phyloP scores from a whole-genome alignment of 179 eudicot species.

The Vitellaria paradoxa region DNA sequence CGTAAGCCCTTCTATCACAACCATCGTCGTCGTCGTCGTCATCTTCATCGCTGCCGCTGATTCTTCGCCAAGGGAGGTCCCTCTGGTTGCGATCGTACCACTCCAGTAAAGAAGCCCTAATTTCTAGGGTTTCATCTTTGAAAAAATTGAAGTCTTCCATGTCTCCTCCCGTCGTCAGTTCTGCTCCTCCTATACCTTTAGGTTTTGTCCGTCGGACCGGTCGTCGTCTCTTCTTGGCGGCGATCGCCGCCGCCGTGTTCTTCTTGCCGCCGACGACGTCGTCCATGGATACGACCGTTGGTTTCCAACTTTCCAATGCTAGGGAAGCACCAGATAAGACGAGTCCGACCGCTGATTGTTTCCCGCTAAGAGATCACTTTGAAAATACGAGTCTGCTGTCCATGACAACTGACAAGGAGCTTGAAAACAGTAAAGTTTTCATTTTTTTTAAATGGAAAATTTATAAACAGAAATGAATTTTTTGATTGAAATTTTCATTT shows the following conservation, averaged over 20 bases:
- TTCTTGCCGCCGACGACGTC: background rate
- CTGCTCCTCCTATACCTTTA: background rate
- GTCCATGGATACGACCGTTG: slow-evolving; percentile 12
- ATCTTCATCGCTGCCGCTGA: slow-evolving; percentile 14
- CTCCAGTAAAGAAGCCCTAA: slow-evolving; percentile 60
- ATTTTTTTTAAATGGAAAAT: no score
- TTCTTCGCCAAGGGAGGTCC: slow-evolving; percentile 87
- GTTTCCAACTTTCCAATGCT: background rate
- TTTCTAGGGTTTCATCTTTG: slow-evolving; percentile 44
- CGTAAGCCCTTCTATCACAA: slow-evolving; percentile 68
- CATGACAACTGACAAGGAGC: background rate
- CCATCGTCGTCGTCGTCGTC: slow-evolving; percentile 33
- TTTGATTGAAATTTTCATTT: no score
- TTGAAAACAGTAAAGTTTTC: no score
- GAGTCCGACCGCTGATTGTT: background rate
- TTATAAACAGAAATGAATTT: no score
- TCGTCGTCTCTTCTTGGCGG: slow-evolving; percentile 18
- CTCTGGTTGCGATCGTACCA: slow-evolving; percentile 85
- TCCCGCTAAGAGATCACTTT: slow-evolving; percentile 17
- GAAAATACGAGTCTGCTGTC: slow-evolving; percentile 12
- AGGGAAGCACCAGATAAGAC: background rate
- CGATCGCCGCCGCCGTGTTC: background rate
- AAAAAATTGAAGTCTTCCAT: slow-evolving; percentile 71
- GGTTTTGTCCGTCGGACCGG: slow-evolving; percentile 11
- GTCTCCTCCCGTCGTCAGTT: slow-evolving; percentile 25